Conservation (phyloP, 345 rosid genomes). For the Eucalyptus sp. region DNA sequence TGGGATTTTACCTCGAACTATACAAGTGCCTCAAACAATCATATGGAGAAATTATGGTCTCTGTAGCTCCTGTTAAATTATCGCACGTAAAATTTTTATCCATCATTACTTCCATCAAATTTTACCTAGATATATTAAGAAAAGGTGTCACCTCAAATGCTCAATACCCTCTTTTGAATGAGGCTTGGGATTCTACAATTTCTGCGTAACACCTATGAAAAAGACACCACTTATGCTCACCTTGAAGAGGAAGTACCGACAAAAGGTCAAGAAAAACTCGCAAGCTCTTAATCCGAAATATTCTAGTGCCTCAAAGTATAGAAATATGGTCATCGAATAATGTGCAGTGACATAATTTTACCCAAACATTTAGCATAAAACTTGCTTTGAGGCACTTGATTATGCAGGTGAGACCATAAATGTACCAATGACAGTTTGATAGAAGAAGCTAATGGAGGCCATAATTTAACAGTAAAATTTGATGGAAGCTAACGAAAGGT, state of each 20-base stretch:
- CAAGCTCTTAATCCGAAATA: fast-evolving
- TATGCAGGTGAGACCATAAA: too few relatives aligned
- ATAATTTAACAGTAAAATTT: too few relatives aligned
- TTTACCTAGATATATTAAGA: too few relatives aligned
- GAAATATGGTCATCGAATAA: fast-evolving
- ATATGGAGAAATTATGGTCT: too few relatives aligned
- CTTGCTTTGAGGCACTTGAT: too few relatives aligned
- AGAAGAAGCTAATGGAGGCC: fast-evolving
- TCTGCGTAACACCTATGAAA: fast-evolving
- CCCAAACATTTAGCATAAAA: too few relatives aligned
- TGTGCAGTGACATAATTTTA: too few relatives aligned
- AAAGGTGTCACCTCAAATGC: too few relatives aligned
- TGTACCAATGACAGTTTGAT: fast-evolving
- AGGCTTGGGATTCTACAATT: too few relatives aligned
- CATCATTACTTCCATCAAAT: fast-evolving
- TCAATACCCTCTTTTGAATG: fast-evolving
- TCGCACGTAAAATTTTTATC: fast-evolving
- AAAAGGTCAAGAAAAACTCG: fast-evolving
- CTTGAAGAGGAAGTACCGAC: fast-evolving
- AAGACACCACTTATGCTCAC: fast-evolving
- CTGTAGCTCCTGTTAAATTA: fast-evolving
- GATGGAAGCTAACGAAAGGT: fast-evolving
- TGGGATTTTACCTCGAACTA: too few relatives aligned
- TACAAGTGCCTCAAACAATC: fast-evolving
- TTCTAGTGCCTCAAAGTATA: fast-evolving